Evolutionary conservation across 352 stramenopile species (phyloP), one percentile per base, ranked within the genome.

Genomic region (Phytophthora aleatoria): DNA sequence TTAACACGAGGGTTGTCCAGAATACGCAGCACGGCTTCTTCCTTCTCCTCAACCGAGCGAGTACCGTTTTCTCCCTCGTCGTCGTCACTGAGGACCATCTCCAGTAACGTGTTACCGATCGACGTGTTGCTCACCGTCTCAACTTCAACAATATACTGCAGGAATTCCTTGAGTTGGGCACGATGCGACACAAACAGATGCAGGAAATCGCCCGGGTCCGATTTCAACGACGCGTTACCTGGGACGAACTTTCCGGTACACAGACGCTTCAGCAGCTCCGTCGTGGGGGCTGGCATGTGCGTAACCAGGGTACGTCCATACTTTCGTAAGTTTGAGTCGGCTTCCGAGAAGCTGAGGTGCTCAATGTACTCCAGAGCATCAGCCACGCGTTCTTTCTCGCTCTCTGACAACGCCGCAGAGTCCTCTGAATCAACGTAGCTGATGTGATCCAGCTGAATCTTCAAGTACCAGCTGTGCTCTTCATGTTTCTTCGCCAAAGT

Each of bases 171-270:
- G 16, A 98, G 67, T 57, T 97, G 89, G 30, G 79, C 78, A 31
- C 90, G 87, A 35, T 97, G 90, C 13, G 95, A 96, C 42, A 98
- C 90, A 63, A 98, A 98, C 39, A 97, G 69, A 51, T 98, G 92
- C 57, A 97, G 71, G 43, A 98, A 98, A 61, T 97, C 86, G 43
- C 77, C 85, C 12, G 87, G 84, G 54, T 94, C 82, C 27, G 87
- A 92, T 69, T 94, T 94, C 47, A 90, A 66, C 33, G 50, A 77
- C 48, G 77, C 36, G 56, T 86, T 83, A 2, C 57, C 73, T 0
- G 67, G 52, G 13, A 87, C 81, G 53, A 94, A 95, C 50, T 91
- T 91, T 30, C 88, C 85, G 7, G 87, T 97, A 73, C 92, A 98
- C 45, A 98, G 66, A 5, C 72, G 76, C 76, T 97, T 97, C 36